Evolutionary conservation across 257 asterid species (phyloP).

Genomic region (Cinchona pubescens): DNA sequence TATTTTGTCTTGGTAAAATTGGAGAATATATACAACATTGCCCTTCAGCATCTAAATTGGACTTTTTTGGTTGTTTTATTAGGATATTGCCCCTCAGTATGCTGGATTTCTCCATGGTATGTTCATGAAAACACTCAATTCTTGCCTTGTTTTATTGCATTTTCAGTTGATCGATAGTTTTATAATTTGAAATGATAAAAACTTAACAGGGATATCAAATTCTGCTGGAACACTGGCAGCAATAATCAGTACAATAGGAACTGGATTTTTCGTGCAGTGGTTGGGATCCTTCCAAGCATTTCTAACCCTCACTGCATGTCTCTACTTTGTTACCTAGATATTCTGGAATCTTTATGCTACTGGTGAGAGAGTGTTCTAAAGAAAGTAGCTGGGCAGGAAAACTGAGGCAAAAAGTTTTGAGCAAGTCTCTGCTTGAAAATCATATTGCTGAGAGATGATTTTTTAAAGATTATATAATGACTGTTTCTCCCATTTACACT

Average conservation of each 20-base stretch:
- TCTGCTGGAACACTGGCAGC: conserved; percentile 97
- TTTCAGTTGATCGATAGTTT: background rate
- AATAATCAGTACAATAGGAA: conserved; percentile 81
- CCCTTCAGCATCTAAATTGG: background rate
- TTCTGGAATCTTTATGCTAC: conserved; percentile 87
- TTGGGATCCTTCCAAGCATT: conserved; percentile 91
- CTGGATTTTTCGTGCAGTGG: conserved; percentile 89
- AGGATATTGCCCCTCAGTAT: conserved; percentile 90
- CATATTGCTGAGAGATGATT: too few species aligned
- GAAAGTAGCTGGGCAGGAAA: conserved; percentile 8
- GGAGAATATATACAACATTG: background rate
- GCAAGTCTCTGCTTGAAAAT: background rate
- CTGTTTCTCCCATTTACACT: background rate
- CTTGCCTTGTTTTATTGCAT: background rate
- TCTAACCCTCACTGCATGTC: conserved; percentile 82
- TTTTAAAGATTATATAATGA: too few species aligned
- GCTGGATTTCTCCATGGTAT: conserved; percentile 92
- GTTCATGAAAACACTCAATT: conserved; percentile 2
- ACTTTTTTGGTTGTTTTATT: conserved; percentile 26
- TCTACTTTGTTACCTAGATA: conserved; percentile 67
- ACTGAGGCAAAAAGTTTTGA: background rate
- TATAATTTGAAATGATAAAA: background rate
- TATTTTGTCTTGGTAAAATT: background rate
- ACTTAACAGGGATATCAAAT: conserved; percentile 68
- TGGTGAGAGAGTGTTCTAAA: conserved; percentile 81